Base-by-base conservation (phyloP, 1,139 yeast genomes). In the Pichia sp. region DNA sequence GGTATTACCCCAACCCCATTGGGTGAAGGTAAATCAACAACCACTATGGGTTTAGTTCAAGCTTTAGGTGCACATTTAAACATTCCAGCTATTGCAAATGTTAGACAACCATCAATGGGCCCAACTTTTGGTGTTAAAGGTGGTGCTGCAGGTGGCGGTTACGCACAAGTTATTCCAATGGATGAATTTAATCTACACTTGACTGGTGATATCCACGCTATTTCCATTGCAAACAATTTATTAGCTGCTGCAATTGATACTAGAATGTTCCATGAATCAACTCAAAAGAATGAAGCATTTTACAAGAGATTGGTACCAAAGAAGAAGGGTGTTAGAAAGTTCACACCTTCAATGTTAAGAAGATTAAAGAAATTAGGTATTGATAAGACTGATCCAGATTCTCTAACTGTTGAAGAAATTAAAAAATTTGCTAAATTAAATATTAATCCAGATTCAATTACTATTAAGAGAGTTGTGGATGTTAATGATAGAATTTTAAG, bases 91-190 rank as follows among this genome's bases (percentile, higher is more conserved):
- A 75, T 85, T 65, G 94, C 92, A 46, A 84, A 84, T 59, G 89
- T 85, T 42, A 77, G 94, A 67, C 94, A 85, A 63, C 92, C 94
- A 15, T 82, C 89, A 15, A 83, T 84, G 90, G 94, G 94, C 23
- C 94, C 94, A 47, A 85, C 92, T 11, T 84, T 85, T 60, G 94
- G 94, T 66, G 86, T 84, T 50, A 85, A 85, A 67, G 94, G 94
- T 63, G 92, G 92, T 66, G 94, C 94, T 53, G 92, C 94, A 12
- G 94, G 94, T 58, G 94, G 92, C 63, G 92, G 92, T 47, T 84
- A 83, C 62, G 76, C 94, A 8, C 92, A 85, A 66, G 92, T 84
- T 24, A 84, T 85, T 61, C 94, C 94, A 45, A 85, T 85, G 92
- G 94, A 85, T 64, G 92, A 85, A 64, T 85, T 85, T 69, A 85